These are phyloP conservation scores for Thalia dealbata DNA, from an alignment of 176 grass and related monocot species.

Conservation along the genomic window DNA sequence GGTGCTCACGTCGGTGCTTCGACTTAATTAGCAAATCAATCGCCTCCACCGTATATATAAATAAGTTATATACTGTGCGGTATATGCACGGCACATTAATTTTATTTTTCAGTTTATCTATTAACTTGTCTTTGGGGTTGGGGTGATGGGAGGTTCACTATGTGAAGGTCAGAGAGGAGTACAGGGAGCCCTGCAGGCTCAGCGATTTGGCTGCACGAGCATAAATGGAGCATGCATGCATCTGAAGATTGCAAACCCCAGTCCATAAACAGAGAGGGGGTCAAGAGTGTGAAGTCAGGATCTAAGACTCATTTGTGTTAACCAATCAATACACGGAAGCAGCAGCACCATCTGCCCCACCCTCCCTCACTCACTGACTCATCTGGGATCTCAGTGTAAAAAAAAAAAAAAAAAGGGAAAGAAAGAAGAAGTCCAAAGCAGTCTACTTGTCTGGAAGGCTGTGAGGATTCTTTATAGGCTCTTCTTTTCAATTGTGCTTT, in stretches of 20 bases:
- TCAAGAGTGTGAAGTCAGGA: too few relatives aligned
- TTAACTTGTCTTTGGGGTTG: background rate
- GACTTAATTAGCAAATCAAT: background rate
- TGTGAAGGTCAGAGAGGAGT: background rate
- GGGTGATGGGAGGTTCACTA: background rate
- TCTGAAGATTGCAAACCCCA: too few relatives aligned
- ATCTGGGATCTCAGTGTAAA: background rate
- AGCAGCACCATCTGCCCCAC: background rate
- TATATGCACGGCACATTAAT: too few relatives aligned
- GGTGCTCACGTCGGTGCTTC: background rate
- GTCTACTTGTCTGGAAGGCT: constrained; percentile 1
- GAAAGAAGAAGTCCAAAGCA: background rate
- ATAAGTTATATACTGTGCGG: too few relatives aligned
- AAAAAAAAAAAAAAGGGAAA: background rate
- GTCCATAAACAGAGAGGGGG: too few relatives aligned
- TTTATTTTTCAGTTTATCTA: too few relatives aligned
- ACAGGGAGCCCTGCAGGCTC: background rate
- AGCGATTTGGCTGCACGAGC: background rate
- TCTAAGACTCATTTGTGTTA: too few relatives aligned
- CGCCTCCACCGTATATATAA: too few relatives aligned
- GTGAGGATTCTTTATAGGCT: constrained; percentile 3
- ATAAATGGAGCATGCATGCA: background rate
- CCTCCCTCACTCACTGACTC: too few relatives aligned
- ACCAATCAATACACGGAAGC: too few relatives aligned
- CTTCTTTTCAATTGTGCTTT: background rate